phyloP scores from a whole-genome alignment of 345 rosid genomes.

The Psidium guajava region DNA sequence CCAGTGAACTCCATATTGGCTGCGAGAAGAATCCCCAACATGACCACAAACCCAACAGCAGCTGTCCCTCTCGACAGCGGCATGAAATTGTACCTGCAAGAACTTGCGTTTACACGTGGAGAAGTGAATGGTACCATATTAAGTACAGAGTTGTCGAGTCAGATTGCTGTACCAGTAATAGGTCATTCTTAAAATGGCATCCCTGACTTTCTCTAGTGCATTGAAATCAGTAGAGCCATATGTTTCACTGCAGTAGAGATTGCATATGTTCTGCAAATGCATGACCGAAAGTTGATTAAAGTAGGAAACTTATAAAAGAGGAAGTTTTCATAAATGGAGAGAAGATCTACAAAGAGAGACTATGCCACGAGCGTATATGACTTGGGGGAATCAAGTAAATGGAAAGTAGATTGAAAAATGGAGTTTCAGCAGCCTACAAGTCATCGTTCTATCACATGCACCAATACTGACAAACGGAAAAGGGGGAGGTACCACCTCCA shows the following conservation, averaged over 20 bases:
- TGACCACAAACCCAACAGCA: slow-evolving; percentile 59
- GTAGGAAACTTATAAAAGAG: not conserved
- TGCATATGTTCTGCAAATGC: slow-evolving; percentile 52
- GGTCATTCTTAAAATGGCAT: slow-evolving; percentile 78
- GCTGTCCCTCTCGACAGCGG: slow-evolving; percentile 92
- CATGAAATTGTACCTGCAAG: slow-evolving; percentile 88
- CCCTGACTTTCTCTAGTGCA: slow-evolving; percentile 54
- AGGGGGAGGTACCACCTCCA: not conserved
- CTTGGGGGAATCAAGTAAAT: not conserved
- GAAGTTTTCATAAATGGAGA: not conserved
- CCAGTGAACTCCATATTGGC: slow-evolving; percentile 85
- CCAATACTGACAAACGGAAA: not conserved
- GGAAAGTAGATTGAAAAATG: not conserved
- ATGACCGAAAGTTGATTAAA: not conserved
- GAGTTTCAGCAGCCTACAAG: not conserved
- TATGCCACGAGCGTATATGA: not conserved
- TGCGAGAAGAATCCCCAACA: slow-evolving; percentile 76
- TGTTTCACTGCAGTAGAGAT: slow-evolving; percentile 69
- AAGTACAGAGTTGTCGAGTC: not conserved
- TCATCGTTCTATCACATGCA: not conserved
- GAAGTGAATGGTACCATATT: not conserved
- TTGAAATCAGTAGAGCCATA: slow-evolving; percentile 55
- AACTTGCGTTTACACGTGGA: not conserved
- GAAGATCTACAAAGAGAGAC: not conserved
- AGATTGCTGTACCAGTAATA: slow-evolving; percentile 67